Base-by-base conservation (phyloP, 2,329 filamentous ascomycete species). In the Aspergillus udagawae region DNA sequence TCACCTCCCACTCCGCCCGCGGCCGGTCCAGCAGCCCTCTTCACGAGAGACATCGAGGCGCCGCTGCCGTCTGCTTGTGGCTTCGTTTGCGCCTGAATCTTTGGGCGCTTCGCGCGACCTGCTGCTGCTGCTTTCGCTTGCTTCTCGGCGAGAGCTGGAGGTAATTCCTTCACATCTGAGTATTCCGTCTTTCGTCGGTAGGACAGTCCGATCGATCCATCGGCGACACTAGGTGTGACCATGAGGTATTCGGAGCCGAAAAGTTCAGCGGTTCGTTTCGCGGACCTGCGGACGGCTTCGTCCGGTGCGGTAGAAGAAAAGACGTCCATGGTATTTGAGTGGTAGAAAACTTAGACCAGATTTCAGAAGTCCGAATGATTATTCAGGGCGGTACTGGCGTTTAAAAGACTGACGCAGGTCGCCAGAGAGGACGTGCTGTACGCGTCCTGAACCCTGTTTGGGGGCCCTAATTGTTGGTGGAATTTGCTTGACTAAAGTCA, bases 121-220 rank as follows among this genome's bases (percentile, higher is more conserved):
- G 81, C 81, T 12, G 82, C 82, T n/a, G 84, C 76, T 41, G 83
- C 82, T 66, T 80, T 84, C 14, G 89, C 87, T 73, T 92, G 88
- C 71, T 92, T 94, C 23, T 90, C 87, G 38, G 90, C 90, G 21
- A 97, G 82, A 1, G 85, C 85, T 23, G 88, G 84, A 5, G 92
- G 92, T 3, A 97, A 82, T 60, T 89, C 87, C 70, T 86, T 85
- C 23, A 94, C 87, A 68, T 87, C 80, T 65, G 86, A 83, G 74
- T 96, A 97, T 77, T 97, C 92, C 55, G 69, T 70, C 70, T 76
- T 77, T 57, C 76, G 67, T 61, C 77, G 71, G 66, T 79, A 79
- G 44, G 76, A 78, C 25, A 75, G 66, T 32, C 74, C 73, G 59
- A 79, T 77, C 32, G 75, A 75, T 27, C 73, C 74, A 55, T 73